These are phyloP conservation scores for Melaleuca quinquenervia DNA, from an alignment of 345 rosid genomes.

Conservation along the genomic window DNA sequence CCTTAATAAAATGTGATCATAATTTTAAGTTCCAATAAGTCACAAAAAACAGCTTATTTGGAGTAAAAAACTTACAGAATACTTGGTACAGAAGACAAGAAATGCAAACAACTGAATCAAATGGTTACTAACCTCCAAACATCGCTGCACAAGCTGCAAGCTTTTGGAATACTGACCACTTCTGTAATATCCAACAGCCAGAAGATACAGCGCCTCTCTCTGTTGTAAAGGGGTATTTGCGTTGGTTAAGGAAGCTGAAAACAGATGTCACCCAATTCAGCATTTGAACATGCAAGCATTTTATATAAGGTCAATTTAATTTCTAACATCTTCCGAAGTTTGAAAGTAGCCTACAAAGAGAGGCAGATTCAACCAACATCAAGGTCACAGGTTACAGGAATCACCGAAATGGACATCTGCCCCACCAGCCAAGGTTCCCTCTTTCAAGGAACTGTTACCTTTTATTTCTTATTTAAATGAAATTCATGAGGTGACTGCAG, in stretches of 20 bases:
- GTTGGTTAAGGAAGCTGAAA: conserved; percentile 28
- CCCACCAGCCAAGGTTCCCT: not conserved
- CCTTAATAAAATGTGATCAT: not conserved
- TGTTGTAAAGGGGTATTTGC: conserved; percentile 27
- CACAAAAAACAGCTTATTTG: not conserved
- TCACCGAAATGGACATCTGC: not conserved
- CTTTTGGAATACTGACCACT: conserved; percentile 56
- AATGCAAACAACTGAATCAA: not conserved
- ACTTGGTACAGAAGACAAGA: not conserved
- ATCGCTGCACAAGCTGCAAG: conserved; percentile 54
- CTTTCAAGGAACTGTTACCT: not conserved
- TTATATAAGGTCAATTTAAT: not conserved
- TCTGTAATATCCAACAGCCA: conserved; percentile 71
- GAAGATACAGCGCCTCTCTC: conserved; percentile 71
- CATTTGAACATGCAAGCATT: not conserved
- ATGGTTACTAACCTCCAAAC: conserved; percentile 38
- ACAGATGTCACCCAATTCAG: not conserved
- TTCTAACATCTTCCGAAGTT: not conserved
- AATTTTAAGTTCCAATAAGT: not conserved
- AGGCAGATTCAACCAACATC: not conserved
- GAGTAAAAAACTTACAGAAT: not conserved
- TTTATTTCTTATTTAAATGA: not conserved
- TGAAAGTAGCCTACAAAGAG: not conserved
- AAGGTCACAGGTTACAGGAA: not conserved
- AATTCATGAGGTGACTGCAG: not conserved